Evolutionary conservation across 208 protist genomes (phyloP).

Genomic region (Crithidia fasciculata): DNA sequence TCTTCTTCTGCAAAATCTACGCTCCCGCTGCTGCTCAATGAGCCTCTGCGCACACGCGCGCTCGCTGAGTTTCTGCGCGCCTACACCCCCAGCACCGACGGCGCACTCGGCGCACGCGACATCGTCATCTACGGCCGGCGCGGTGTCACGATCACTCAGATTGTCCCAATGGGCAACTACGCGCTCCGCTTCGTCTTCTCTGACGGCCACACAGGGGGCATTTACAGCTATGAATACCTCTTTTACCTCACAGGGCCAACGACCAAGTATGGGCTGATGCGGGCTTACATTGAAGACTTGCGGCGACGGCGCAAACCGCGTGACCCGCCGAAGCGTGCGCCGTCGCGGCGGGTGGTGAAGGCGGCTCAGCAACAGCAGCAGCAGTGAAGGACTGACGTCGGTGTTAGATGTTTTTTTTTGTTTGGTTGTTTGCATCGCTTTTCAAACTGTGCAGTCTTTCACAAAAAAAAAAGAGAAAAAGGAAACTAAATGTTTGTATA

Average conservation of each 20-base stretch:
- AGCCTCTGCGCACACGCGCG: constrained; percentile 44
- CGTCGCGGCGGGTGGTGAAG: constrained; percentile 28
- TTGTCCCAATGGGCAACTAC: constrained; percentile 86
- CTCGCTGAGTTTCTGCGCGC: constrained; percentile 86
- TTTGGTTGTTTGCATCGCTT: background rate
- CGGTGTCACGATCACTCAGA: constrained; percentile 75
- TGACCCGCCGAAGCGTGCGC: constrained; percentile 65
- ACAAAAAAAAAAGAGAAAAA: background rate
- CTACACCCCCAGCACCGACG: constrained; percentile 88
- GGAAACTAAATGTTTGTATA: background rate
- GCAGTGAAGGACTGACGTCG: background rate
- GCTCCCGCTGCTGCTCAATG: background rate
- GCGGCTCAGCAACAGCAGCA: background rate
- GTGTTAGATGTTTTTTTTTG: background rate
- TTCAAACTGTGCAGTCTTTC: background rate
- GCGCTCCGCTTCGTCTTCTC: constrained; percentile 87
- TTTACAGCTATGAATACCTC: constrained; percentile 89
- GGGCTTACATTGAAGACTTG: constrained; percentile 75
- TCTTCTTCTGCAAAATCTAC: background rate
- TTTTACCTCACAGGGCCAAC: constrained; percentile 55
- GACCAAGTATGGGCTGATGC: constrained; percentile 77
- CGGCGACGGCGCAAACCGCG: constrained; percentile 58
- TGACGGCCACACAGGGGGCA: constrained; percentile 81
- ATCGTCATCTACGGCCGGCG: constrained; percentile 82
- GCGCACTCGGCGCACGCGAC: constrained; percentile 40